Evolutionary conservation across 2,329 filamentous ascomycete genomes (phyloP).

Genomic region (Penicillium sp.): DNA sequence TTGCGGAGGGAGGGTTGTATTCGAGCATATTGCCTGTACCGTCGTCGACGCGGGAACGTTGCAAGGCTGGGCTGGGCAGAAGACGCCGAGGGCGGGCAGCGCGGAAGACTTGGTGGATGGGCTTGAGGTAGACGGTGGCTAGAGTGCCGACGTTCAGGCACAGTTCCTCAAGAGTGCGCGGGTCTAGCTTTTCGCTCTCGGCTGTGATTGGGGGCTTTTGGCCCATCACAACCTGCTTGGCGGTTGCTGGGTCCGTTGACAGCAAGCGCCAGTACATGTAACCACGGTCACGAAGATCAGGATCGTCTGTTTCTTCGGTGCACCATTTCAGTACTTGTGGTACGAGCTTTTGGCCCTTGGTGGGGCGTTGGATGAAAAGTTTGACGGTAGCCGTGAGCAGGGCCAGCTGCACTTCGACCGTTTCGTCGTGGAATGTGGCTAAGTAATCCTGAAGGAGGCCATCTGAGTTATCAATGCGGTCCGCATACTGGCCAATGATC

Average conservation of each 20-base stretch:
- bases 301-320: constrained; percentile 98
- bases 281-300: constrained; percentile 88
- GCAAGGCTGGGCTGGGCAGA: constrained; percentile 79
- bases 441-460: constrained; percentile 92
- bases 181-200: constrained; percentile 91
- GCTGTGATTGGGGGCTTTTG: constrained; percentile 95
- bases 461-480: constrained; percentile 95
- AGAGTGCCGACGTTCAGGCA: constrained; percentile 94
- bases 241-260: constrained; percentile 83
- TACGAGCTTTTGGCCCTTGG: constrained; percentile 88
- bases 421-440: constrained; percentile 89
- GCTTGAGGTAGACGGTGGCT: constrained; percentile 96
- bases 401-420: constrained; percentile 91
- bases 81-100: constrained; percentile 78
- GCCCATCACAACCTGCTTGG: constrained; percentile 90
- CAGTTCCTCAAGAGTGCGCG: constrained; percentile 90
- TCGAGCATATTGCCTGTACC: constrained; percentile 31
- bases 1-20: constrained; percentile 40
- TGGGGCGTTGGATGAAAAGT: constrained; percentile 94
- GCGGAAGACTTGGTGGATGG: constrained; percentile 94
- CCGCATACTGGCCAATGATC: constrained; percentile 98
- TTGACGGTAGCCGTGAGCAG: constrained; percentile 96
- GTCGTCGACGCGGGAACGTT: constrained; percentile 60
- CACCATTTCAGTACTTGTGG: constrained; percentile 97
- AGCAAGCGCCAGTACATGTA: constrained; percentile 99